Base-by-base conservation (phyloP, 2,329 filamentous ascomycete genomes). In the Monosporascus sp. region DNA sequence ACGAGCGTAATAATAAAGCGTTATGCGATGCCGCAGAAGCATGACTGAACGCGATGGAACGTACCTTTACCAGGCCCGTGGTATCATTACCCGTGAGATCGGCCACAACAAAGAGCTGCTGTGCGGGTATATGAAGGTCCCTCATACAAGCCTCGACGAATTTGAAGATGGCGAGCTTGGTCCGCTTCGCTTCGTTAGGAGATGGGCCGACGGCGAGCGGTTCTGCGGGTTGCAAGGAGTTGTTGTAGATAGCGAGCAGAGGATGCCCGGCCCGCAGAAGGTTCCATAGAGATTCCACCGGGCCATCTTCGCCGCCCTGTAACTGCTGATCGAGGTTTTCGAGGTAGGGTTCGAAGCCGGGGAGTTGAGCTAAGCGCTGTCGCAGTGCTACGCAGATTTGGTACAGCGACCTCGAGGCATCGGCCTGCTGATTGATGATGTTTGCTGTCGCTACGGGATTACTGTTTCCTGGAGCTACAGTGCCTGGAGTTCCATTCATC, bases 391-490 rank as follows among this genome's bases (percentile, higher is more conserved):
- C 82, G 70, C 94, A 97, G 71, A 96, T 96, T 72, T 97, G 93
- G 72, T 96, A 99, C 24, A 99, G 83, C 11, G 92, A 97, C 55
- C 87, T 83, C 52, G 90, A 90, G 60, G 94, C 92, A 70, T 96
- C 92, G 69, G 92, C 94, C 69, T 90, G 89, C 72, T 93, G 90
- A 74, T 99, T 99, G 79, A 99, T 96, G 70, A 99, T 96, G 72
- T 96, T 97, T 70, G 89, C 83, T 55, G 88, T 91, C 56, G 91
- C 88, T 64, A 90, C 76, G 57, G 92, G 82, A 56, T 83, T 83
- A 46, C 84, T 84, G 55, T 78, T 82, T 47, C 78, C 74, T 9
- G 64, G 59, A 50, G 72, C 56, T n/a, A 62, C 49, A 17, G 57
- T 45, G n/a, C 58, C 38, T 27, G 73, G 61, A 34, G 78, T 79